A percentile compares a stretch with the other conserved stretches of the same genome.
These are phyloP conservation scores for Moesziomyces parantarcticus DNA, from an alignment of 1,284 basidiomycete species.

Conservation along the genomic window DNA sequence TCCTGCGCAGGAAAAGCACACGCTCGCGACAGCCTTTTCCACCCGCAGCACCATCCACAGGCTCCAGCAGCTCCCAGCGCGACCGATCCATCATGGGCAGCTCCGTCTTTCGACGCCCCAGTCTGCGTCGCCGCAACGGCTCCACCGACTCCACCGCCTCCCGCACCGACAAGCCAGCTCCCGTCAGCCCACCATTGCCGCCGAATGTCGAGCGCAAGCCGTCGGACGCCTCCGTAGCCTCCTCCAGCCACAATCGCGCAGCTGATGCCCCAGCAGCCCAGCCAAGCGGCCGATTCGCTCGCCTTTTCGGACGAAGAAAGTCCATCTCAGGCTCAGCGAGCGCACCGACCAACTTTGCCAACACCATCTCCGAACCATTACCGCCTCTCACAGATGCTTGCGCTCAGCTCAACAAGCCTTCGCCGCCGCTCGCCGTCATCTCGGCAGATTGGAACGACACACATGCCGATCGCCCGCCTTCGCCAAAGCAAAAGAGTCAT, in stretches of 20 bases:
- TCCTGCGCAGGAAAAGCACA: conserved; percentile 17
- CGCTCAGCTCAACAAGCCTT: conserved; percentile 3
- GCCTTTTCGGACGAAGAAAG: conserved; percentile 36
- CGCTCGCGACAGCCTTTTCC: conserved; percentile 22
- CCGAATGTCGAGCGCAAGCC: conserved; percentile 1
- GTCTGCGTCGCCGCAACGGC: conserved; percentile 31
- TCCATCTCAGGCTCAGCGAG: conserved; percentile 19
- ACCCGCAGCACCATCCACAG: conserved; percentile 38
- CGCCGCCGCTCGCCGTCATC: conserved; percentile 35
- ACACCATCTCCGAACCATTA: conserved; percentile 12
- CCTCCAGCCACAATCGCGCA: neutral
- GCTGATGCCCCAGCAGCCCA: neutral
- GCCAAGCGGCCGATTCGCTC: conserved; percentile 15
- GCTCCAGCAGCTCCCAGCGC: conserved; percentile 25
- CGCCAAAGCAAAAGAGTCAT: neutral
- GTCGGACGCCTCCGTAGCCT: neutral
- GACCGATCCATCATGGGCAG: conserved; percentile 29
- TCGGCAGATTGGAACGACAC: conserved; percentile 13
- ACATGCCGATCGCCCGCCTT: too few relatives aligned
- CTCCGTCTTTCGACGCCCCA: conserved; percentile 29
- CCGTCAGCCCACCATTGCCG: neutral
- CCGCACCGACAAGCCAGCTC: conserved; percentile 3
- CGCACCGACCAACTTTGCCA: neutral
- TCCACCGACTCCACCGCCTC: conserved; percentile 20
- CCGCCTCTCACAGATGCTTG: conserved; percentile 15